These are phyloP conservation scores for Chaetomiaceae sp. DNA, from an alignment of 2,329 filamentous ascomycete species.

Conservation along the genomic window DNA sequence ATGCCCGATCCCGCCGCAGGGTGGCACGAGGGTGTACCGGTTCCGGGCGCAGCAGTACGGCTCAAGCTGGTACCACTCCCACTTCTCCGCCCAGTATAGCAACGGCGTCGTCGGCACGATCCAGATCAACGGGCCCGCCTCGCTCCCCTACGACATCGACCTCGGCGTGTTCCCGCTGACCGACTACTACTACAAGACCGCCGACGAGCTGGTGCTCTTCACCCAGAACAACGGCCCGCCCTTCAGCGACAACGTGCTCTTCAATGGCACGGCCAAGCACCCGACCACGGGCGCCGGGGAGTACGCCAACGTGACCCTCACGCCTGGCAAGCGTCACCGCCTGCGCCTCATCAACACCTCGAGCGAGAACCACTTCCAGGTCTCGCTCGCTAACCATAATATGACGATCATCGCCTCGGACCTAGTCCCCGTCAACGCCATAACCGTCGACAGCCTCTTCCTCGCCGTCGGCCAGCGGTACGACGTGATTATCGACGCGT, in stretches of 20 bases:
- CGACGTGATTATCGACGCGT: not conserved
- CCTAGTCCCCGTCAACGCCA: not conserved
- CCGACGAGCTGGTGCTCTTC: not conserved
- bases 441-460: not conserved
- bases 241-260: not conserved
- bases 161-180: not conserved
- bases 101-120: slow-evolving; percentile 3
- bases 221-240: not conserved
- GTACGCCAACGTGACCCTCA: not conserved
- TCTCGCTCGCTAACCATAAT: not conserved
- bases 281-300: not conserved
- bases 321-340: not conserved
- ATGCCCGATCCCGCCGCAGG: slow-evolving; percentile 47
- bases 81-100: slow-evolving; percentile 1
- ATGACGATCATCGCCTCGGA: not conserved
- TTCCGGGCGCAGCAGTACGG: slow-evolving; percentile 33
- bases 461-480: not conserved
- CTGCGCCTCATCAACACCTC: not conserved
- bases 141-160: not conserved
- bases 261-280: not conserved
- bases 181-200: slow-evolving; percentile 3
- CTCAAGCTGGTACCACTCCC: slow-evolving; percentile 11
- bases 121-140: not conserved
- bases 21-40: slow-evolving; percentile 51
- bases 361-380: not conserved